Evolutionary conservation across 2,329 filamentous ascomycete species (phyloP).

Genomic region (Aureobasidium sp.): DNA sequence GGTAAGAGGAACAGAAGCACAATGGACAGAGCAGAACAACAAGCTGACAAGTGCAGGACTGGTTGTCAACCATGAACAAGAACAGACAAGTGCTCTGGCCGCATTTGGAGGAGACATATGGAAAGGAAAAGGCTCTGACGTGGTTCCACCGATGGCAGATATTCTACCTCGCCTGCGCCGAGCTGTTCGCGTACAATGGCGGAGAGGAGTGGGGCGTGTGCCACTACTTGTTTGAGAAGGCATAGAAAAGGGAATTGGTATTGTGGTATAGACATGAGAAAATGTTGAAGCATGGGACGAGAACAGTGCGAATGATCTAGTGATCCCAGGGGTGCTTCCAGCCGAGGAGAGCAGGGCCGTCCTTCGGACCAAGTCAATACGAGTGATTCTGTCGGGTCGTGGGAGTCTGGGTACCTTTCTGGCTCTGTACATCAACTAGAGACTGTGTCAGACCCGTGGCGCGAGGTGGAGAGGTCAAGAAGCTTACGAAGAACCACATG

Average conservation of each 20-base stretch:
- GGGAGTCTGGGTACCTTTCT: conserved; percentile 10
- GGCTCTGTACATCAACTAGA: conserved; percentile 85
- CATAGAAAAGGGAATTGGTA: conserved; percentile 14
- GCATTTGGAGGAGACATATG: conserved; percentile 56
- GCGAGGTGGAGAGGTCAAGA: not conserved
- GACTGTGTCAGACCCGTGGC: not conserved
- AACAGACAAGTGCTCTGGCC: conserved; percentile 56
- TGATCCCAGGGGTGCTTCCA: conserved; percentile 98
- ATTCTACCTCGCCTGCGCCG: conserved; percentile 63
- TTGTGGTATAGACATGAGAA: conserved; percentile 4
- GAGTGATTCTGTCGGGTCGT: not conserved
- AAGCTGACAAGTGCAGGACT: conserved; percentile 37
- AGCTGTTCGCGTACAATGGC: conserved; percentile 56
- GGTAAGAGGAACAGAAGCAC: conserved; percentile 16
- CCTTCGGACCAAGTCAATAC: conserved; percentile 54
- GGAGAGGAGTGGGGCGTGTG: conserved; percentile 61
- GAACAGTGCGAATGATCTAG: conserved; percentile 37
- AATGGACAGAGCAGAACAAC: not conserved
- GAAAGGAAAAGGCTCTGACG: conserved; percentile 47
- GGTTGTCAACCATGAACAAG: conserved; percentile 51
- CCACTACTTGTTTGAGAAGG: conserved; percentile 59
- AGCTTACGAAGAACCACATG: conserved; percentile 98
- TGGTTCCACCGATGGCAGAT: conserved; percentile 67
- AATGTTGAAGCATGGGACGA: not conserved
- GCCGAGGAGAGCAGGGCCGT: conserved; percentile 81